Evolutionary conservation across 139 green algal genomes (phyloP).

Genomic region (Nannochloris sp.): DNA sequence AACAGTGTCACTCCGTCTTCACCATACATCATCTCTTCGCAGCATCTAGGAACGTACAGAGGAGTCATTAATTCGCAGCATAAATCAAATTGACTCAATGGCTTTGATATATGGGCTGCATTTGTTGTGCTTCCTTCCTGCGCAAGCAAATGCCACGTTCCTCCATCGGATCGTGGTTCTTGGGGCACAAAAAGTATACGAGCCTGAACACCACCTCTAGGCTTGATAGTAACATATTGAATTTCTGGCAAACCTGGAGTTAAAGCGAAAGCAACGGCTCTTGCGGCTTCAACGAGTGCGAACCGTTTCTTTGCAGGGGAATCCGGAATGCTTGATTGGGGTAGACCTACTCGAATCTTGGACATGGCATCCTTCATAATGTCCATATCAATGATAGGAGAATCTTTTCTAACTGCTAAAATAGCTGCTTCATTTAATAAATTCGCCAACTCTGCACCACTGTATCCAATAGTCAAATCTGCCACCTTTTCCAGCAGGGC

Average conservation of each 20-base stretch:
- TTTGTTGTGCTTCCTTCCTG: constrained; percentile 5
- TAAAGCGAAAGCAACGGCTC: constrained; percentile 42
- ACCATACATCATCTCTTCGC: constrained; percentile 55
- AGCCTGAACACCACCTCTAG: constrained; percentile 28
- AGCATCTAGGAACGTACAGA: constrained; percentile 31
- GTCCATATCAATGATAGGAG: constrained; percentile 27
- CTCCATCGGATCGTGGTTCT: constrained; percentile 34
- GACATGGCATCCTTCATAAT: constrained; percentile 41
- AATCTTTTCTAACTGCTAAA: constrained; percentile 36
- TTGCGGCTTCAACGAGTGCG: constrained; percentile 27
- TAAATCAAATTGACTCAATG: constrained; percentile 28
- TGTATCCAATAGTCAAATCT: constrained; percentile 47
- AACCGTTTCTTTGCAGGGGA: constrained; percentile 24
- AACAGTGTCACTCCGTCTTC: constrained; percentile 32
- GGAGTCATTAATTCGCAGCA: constrained; percentile 40
- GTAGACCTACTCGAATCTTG: constrained; percentile 44
- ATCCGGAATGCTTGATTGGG: constrained; percentile 23
- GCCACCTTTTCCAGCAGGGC: constrained; percentile 37
- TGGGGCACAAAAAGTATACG: constrained; percentile 42
- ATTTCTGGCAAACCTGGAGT: constrained; percentile 45
- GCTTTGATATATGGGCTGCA: constrained; percentile 14
- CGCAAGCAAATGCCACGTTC: constrained; percentile 16
- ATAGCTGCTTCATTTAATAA: constrained; percentile 70
- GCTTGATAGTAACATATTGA: constrained; percentile 39
- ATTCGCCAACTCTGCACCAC: constrained; percentile 64